Percentiles rank a stretch among this genome's conserved stretches.
Evolutionary conservation across 768 basidiomycete genomes (phyloP).

Genomic region (Amanita phalloides): DNA sequence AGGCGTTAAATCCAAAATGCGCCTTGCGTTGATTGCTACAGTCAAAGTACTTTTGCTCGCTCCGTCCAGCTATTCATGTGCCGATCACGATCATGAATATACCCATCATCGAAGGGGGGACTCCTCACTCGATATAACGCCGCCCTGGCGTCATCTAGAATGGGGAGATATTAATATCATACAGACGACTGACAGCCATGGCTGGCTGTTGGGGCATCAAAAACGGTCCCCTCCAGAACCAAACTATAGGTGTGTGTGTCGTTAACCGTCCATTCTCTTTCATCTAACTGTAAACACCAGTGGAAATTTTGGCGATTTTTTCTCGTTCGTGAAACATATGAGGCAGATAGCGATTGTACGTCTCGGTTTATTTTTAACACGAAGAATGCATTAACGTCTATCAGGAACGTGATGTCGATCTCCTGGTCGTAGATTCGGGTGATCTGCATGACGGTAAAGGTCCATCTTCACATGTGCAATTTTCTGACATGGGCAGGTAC

Average conservation of each 20-base stretch:
- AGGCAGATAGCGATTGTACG: slow-evolving; percentile 54
- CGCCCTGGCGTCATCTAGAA: slow-evolving; percentile 58
- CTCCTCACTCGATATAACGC: not conserved
- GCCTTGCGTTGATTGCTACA: not conserved
- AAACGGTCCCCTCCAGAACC: slow-evolving; percentile 64
- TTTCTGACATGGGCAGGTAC: slow-evolving; percentile 35
- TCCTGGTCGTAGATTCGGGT: slow-evolving; percentile 73
- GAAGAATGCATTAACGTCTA: not conserved
- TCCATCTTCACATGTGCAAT: not conserved
- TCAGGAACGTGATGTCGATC: slow-evolving; percentile 64
- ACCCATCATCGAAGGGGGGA: not conserved
- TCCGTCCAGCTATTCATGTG: not conserved
- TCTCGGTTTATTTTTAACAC: not conserved
- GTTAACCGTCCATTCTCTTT: not conserved
- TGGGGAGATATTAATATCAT: slow-evolving; percentile 90
- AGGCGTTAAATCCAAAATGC: not conserved
- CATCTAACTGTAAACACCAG: slow-evolving; percentile 10
- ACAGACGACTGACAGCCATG: slow-evolving; percentile 76
- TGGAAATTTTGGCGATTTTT: slow-evolving; percentile 53
- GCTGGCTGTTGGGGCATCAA: slow-evolving; percentile 70
- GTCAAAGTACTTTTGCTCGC: not conserved
- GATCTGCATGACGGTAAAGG: slow-evolving; percentile 56
- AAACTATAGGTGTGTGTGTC: slow-evolving; percentile 42
- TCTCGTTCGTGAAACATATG: slow-evolving; percentile 64
- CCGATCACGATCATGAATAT: not conserved